Evolutionary conservation across 331 rosid species (phyloP).

Genomic region (Erythrophleum ivorense): DNA sequence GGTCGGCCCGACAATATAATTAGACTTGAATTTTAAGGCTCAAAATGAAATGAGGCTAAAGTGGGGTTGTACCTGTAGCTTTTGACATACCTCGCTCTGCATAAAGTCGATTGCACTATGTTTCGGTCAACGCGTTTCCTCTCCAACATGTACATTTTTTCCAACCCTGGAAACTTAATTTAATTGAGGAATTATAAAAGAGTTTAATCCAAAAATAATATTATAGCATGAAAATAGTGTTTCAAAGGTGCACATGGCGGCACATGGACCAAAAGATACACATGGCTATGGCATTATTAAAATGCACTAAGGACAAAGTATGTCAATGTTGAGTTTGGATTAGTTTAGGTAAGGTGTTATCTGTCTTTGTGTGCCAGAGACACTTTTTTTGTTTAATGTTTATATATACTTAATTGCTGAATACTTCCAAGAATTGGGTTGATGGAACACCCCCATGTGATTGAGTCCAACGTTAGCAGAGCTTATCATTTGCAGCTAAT

Average conservation of each 20-base stretch:
- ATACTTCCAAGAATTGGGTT: background rate
- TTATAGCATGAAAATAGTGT: no score
- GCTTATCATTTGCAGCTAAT: background rate
- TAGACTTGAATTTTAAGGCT: background rate
- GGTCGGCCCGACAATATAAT: background rate
- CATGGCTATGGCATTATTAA: background rate
- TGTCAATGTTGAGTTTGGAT: background rate
- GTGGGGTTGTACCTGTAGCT: background rate
- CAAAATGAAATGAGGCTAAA: background rate
- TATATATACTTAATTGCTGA: background rate
- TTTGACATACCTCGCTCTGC: background rate
- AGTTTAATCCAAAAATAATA: background rate
- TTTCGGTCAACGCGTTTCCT: background rate
- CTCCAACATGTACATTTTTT: background rate
- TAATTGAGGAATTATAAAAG: background rate
- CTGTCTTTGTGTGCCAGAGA: background rate
- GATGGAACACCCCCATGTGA: slow-evolving; percentile 17
- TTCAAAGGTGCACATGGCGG: background rate
- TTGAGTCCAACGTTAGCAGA: slow-evolving; percentile 21
- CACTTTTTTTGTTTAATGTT: background rate
- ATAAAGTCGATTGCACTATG: background rate
- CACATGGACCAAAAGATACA: slow-evolving; percentile 10
- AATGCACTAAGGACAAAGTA: background rate
- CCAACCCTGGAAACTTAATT: background rate
- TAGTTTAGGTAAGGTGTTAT: background rate